phyloP scores from a whole-genome alignment of 257 asterid species.

The Fraxinus pennsylvanica region DNA sequence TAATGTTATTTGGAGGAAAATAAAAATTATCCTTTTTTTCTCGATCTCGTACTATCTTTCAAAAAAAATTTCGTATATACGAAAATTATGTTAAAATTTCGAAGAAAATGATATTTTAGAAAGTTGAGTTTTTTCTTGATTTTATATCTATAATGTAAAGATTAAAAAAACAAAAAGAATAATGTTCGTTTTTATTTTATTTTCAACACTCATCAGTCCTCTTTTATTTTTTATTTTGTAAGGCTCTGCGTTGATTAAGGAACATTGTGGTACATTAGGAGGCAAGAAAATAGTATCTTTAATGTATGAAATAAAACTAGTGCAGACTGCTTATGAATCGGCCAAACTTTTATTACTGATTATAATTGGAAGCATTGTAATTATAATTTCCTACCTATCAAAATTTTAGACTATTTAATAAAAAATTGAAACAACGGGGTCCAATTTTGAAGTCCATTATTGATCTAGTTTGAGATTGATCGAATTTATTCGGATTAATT shows the following conservation, averaged over 20 bases:
- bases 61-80: no score
- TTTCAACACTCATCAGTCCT: background rate
- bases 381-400: no score
- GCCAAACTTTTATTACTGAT: background rate
- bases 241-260: conserved; percentile 19
- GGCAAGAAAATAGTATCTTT: conserved; percentile 15
- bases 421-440: background rate
- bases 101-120: background rate
- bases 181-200: no score
- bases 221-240: conserved; percentile 2
- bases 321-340: conserved; percentile 15
- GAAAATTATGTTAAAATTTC: background rate
- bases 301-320: conserved; percentile 13
- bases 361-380: background rate
- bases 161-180: no score
- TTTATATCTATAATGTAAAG: no score
- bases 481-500: background rate
- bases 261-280: conserved; percentile 21
- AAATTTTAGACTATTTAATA: no score
- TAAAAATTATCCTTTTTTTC: background rate
- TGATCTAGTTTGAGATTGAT: background rate
- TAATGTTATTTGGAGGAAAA: conserved; percentile 25
- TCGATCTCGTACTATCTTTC: no score
- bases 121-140: background rate
- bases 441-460: background rate